Conservation (phyloP, 768 basidiomycete genomes). For the Russula foetens region DNA sequence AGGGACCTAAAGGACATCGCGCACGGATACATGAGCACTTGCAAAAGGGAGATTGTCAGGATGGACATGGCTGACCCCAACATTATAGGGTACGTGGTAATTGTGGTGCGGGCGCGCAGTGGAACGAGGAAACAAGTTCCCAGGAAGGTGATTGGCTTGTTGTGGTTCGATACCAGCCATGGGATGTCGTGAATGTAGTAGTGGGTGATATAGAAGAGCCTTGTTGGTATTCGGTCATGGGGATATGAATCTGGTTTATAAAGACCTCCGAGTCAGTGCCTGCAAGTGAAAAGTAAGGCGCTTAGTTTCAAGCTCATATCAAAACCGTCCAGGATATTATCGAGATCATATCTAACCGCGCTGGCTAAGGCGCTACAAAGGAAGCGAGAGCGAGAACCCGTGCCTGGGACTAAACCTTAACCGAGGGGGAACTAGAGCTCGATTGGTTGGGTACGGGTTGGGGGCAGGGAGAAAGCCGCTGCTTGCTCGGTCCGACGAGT, state of each 20-base stretch:
- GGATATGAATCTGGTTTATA: too few relatives aligned
- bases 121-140: not conserved
- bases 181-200: not conserved
- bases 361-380: too few relatives aligned
- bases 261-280: too few relatives aligned
- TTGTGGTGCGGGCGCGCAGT: not conserved
- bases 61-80: not conserved
- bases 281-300: conserved; percentile 3
- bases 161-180: not conserved
- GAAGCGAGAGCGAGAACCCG: conserved; percentile 6
- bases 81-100: not conserved
- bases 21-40: not conserved
- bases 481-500: conserved; percentile 11
- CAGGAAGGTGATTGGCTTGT: not conserved
- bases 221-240: too few relatives aligned
- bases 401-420: conserved; percentile 17
- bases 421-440: conserved; percentile 9
- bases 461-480: not conserved
- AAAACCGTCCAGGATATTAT: not conserved
- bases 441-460: not conserved
- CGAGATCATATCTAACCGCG: conserved; percentile 17
- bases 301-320: not conserved
- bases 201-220: too few relatives aligned
- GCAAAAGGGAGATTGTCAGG: too few relatives aligned
- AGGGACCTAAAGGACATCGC: not conserved